Evolutionary conservation across 495 filamentous ascomycete species (phyloP), one percentile per base, ranked within the genome.

Genomic region (Aspergillus asperescens): DNA sequence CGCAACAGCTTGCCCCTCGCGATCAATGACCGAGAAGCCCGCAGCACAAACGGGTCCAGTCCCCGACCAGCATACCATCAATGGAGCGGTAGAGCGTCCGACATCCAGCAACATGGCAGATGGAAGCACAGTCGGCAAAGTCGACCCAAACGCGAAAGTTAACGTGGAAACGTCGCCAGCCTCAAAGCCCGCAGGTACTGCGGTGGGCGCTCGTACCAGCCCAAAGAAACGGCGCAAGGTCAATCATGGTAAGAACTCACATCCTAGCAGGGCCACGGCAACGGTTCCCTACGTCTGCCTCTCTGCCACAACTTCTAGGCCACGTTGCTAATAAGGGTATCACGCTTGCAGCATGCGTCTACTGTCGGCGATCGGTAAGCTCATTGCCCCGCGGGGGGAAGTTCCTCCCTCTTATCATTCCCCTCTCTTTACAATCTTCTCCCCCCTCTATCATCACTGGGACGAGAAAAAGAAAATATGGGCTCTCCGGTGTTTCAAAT

Each of bases 201-300:
- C 66, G 51, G 58, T 58, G 50, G 69, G 65, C 53, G 62, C 66
- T 64, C 68, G 76, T 56, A 70, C 74, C 49, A 89, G 84, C 63
- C 84, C 88, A 18, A 95, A 93, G 79, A 98, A 96, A 81, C 81
- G 94, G 73, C 87, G 91, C 74, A 99, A 99, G 78, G 93, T 99
- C 63, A 97, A 96, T 81, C 94, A 99, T 81, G 93, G 92, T 95
- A 82, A 79, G 83, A 71, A 52, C 55, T 51, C 54, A 53, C 42
- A 63, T 64, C 60, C 60, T 61, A 49, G 50, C 58, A 64, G 58
- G 64, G 63, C 63, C 61, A 61, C 67, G 48, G 54, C 50, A 56
- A 62, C 56, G 57, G 50, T 43, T 60, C 57, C 62, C 56, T 56
- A 65, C 60, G 52, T 59, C 56, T 39, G 28, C 43, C 55, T 60